These are phyloP conservation scores for Globomyces pollinis-pini DNA, from an alignment of 192 early-diverging fungal genomes.

Conservation along the genomic window DNA sequence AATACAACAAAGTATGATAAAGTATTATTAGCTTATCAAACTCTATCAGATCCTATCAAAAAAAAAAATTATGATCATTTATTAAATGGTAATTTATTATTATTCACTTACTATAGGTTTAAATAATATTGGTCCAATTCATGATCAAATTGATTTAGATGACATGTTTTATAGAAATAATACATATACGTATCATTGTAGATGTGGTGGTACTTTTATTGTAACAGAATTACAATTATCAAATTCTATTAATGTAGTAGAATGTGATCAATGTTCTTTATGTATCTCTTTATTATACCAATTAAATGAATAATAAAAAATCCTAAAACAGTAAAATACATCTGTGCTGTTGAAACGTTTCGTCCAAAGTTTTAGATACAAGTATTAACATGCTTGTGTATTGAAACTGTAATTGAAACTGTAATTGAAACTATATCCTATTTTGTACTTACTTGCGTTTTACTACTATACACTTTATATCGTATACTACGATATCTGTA, in stretches of 20 bases:
- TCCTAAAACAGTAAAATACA: too few species aligned
- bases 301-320: not conserved
- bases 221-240: not conserved
- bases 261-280: not conserved
- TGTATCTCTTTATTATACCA: not conserved
- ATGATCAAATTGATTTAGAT: not conserved
- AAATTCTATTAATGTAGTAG: not conserved
- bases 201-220: not conserved
- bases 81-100: too few species aligned
- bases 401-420: too few species aligned
- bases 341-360: too few species aligned
- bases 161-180: not conserved
- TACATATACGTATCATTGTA: not conserved
- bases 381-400: too few species aligned
- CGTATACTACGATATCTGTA: too few species aligned
- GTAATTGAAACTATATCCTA: too few species aligned
- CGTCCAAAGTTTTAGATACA: too few species aligned
- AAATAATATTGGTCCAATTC: not conserved
- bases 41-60: not conserved
- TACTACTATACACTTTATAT: too few species aligned
- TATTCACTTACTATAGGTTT: too few species aligned
- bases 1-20: not conserved
- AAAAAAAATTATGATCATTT: not conserved
- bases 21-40: not conserved
- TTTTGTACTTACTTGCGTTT: too few species aligned